A percentile compares a stretch with the other conserved stretches of the same genome.
Conservation (phyloP, 768 basidiomycete genomes). For the Termitomyces bulborhizus region DNA sequence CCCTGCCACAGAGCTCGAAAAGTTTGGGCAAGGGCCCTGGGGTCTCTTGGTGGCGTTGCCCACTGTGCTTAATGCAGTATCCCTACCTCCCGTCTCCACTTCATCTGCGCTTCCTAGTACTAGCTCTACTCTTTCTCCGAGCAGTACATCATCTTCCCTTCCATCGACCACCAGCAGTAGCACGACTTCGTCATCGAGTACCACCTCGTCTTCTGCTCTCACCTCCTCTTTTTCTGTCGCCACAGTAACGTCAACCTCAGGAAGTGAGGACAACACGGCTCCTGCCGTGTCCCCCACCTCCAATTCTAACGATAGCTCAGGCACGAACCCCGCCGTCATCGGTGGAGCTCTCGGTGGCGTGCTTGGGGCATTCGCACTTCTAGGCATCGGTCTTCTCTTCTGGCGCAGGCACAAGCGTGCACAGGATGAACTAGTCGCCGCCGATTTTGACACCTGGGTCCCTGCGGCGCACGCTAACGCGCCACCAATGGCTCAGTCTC, state of each 20-base stretch:
- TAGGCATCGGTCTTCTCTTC: conserved; percentile 2
- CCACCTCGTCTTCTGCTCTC: not conserved
- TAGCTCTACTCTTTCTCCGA: not conserved
- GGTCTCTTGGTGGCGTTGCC: conserved; percentile 3
- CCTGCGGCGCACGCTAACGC: conserved; percentile 6
- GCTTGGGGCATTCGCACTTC: conserved; percentile 4
- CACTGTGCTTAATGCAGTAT: conserved; percentile 1
- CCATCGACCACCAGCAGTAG: not conserved
- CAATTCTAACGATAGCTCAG: not conserved
- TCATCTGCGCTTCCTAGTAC: not conserved
- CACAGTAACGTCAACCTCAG: conserved; percentile 4
- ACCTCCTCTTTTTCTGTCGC: not conserved
- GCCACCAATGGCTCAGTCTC: conserved; percentile 1
- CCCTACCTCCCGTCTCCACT: conserved; percentile 3
- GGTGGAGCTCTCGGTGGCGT: conserved; percentile 12
- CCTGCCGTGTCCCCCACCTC: not conserved
- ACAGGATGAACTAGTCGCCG: not conserved
- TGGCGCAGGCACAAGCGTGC: conserved; percentile 6
- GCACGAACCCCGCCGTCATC: conserved; percentile 3
- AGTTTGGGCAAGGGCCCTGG: conserved; percentile 10
- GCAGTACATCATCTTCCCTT: conserved; percentile 1
- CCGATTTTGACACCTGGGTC: conserved; percentile 9
- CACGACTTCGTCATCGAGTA: not conserved
- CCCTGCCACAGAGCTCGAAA: conserved; percentile 5
- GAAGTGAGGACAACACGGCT: not conserved